phyloP scores from a whole-genome alignment of 306 rosid species.

The Inga laurina region DNA sequence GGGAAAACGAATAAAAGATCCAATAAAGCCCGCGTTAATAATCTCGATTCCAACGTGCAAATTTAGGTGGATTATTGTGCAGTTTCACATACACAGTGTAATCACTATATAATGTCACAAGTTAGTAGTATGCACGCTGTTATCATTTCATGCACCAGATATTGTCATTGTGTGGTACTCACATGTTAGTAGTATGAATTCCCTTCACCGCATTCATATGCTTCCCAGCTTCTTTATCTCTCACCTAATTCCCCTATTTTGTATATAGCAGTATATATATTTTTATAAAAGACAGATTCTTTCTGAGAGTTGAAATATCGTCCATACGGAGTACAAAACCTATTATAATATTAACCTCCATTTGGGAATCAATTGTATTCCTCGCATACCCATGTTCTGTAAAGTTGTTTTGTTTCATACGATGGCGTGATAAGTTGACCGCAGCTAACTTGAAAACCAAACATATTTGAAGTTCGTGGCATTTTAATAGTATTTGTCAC shows the following conservation, averaged over 20 bases:
- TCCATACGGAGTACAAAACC: not conserved
- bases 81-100: too few species aligned
- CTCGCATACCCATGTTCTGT: constrained; percentile 28
- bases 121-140: too few species aligned
- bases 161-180: too few species aligned
- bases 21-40: not conserved
- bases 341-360: not conserved
- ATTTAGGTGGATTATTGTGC: too few species aligned
- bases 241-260: not conserved
- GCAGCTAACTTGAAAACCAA: not conserved
- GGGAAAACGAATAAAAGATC: not conserved
- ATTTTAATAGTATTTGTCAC: not conserved
- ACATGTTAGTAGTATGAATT: too few species aligned
- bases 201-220: not conserved
- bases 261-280: not conserved
- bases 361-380: constrained; percentile 9
- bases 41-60: not conserved
- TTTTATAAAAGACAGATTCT: not conserved
- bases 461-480: not conserved
- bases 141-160: too few species aligned
- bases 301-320: not conserved
- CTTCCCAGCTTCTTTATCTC: not conserved
- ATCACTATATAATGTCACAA: too few species aligned
- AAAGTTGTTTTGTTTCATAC: not conserved
- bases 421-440: constrained; percentile 34